Evolutionary conservation across 345 rosid genomes (phyloP).

Genomic region (Geranium brycei): DNA sequence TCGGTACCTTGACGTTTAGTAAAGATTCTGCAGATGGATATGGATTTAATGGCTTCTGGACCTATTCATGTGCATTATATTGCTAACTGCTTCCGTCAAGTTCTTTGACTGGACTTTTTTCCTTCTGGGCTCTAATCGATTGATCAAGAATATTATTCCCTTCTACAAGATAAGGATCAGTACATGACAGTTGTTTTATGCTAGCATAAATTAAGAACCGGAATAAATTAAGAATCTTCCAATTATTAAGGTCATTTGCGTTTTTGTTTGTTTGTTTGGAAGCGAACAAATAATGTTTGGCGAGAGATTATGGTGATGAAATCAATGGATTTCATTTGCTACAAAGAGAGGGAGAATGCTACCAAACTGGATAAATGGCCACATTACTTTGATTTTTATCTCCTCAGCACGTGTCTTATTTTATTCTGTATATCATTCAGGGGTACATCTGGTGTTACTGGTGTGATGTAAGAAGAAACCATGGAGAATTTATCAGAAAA

Average conservation of each 20-base stretch:
- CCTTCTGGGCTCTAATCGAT: background rate
- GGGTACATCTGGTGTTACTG: conserved; percentile 26
- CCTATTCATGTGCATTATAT: background rate
- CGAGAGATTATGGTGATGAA: background rate
- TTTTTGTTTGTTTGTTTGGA: too few relatives aligned
- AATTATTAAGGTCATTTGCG: background rate
- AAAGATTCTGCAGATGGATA: background rate
- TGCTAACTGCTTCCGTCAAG: background rate
- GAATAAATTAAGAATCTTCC: background rate
- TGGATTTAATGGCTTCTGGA: background rate
- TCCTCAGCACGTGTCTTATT: conserved; percentile 14
- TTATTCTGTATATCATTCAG: conserved; percentile 18
- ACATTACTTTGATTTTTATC: conserved; percentile 19
- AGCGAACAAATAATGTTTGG: background rate
- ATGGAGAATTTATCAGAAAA: conserved; percentile 61
- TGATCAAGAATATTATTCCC: background rate
- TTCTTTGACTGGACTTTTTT: background rate
- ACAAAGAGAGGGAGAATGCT: conserved; percentile 40
- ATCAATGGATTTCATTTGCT: background rate
- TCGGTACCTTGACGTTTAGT: background rate
- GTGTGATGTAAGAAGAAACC: conserved; percentile 24
- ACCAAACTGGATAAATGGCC: conserved; percentile 51
- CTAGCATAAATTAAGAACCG: background rate
- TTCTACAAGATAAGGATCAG: background rate
- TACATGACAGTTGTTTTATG: background rate